Evolutionary conservation across 1,284 basidiomycete species (phyloP), one percentile per base, ranked within the genome.

Genomic region (Rhodotorula sp.): DNA sequence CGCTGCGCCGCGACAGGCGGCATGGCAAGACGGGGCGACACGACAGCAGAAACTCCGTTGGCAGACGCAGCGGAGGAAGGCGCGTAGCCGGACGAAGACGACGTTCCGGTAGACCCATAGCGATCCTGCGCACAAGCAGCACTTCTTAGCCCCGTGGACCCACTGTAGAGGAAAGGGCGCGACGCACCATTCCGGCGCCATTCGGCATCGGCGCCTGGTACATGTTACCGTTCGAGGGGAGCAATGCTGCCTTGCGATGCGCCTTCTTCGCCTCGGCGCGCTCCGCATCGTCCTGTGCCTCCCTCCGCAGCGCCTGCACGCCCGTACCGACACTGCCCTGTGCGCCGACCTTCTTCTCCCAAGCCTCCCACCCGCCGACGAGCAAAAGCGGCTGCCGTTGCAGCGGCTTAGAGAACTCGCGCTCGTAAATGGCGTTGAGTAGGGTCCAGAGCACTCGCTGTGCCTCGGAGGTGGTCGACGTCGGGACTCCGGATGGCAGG

Each of bases 301-400:
- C 62, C 79, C 78, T 55, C 80, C 80, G 79, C 80, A 80, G 34
- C 77, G 67, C 64, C 79, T 79, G 14, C 56, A 79, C 76, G 69
- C 74, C 64, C 82, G 82, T 66, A 81, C 80, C 45, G 77, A 88
- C 79, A 66, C 80, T 73, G 13, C 86, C 86, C 8, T 82, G 79
- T 7, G 85, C 85, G 0, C 87, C 86, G 64, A 91, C 83, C 65
- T 90, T 87, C 66, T 84, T 84, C 76, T 86, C 86, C 94, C 95
- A 99, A 0, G 89, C 90, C 57, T 90, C 87, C 66, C 93, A 84
- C 2, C 96, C 96, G 1, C 96, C 96, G 13, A 90, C 85, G 25
- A 99, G 86, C 71, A 97, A 82, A 79, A 93, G 88, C 0, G 96
- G 95, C 74, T 88, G 87, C 56, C 91, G 85, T 78, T 89, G 88